phyloP scores from a whole-genome alignment of 768 basidiomycete genomes.

The Cubamyces lactineus region DNA sequence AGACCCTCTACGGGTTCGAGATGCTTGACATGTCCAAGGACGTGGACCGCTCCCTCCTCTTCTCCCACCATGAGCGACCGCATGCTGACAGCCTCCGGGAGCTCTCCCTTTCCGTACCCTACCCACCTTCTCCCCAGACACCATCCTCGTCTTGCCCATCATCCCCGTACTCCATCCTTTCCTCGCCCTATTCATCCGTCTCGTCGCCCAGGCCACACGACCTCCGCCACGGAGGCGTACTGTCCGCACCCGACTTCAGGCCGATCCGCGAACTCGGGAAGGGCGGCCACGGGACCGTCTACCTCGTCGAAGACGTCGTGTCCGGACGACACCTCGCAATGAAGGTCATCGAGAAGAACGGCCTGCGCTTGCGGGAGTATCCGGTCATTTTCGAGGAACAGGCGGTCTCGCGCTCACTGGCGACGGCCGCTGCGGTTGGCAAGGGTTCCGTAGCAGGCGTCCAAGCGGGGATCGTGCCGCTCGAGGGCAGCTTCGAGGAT shows the following conservation, averaged over 20 bases:
- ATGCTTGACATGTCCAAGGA: conserved; percentile 9
- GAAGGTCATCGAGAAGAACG: conserved; percentile 31
- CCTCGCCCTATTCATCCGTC: conserved; percentile 10
- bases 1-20: conserved; percentile 15
- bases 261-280: conserved; percentile 27
- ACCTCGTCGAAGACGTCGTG: conserved; percentile 30
- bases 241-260: conserved; percentile 25
- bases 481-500: conserved; percentile 27
- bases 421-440: background rate
- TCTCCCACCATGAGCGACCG: background rate
- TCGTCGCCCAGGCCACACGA: conserved; percentile 1
- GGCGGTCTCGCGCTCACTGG: conserved; percentile 6
- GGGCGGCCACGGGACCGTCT: conserved; percentile 31
- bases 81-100: background rate
- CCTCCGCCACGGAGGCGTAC: background rate
- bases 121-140: conserved; percentile 5
- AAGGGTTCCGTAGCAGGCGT: background rate
- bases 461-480: conserved; percentile 7
- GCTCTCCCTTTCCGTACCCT: conserved; percentile 1
- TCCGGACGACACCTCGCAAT: conserved; percentile 24
- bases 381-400: conserved; percentile 26
- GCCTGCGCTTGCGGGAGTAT: conserved; percentile 18
- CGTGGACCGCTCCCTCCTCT: conserved; percentile 1
- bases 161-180: conserved; percentile 10
- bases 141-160: background rate